Percentiles rank a stretch among this genome's conserved stretches.
These are phyloP conservation scores for Vanderwaltozyma tropicalis DNA, from an alignment of 805 yeast genomes.

Conservation along the genomic window DNA sequence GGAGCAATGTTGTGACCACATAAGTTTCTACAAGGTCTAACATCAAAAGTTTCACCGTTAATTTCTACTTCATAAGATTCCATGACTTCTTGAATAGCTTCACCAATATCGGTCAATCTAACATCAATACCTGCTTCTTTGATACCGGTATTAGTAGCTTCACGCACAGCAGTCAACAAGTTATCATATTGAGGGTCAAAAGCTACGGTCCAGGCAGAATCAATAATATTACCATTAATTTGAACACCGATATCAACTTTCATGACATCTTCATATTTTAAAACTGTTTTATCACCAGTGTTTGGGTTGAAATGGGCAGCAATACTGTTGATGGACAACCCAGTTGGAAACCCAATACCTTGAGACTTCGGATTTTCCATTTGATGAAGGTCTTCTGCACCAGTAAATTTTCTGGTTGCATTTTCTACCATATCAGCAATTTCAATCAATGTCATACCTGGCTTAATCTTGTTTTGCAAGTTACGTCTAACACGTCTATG, in stretches of 20 bases:
- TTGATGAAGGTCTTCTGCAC: constrained; percentile 47
- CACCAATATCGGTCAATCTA: constrained; percentile 89
- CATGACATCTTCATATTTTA: constrained; percentile 84
- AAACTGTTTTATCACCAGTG: constrained; percentile 77
- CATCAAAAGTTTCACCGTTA: constrained; percentile 73
- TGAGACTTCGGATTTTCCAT: constrained; percentile 35
- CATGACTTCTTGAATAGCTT: constrained; percentile 93
- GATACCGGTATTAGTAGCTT: constrained; percentile 89
- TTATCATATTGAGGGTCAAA: constrained; percentile 77
- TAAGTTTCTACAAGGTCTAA: constrained; percentile 82
- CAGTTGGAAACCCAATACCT: constrained; percentile 98
- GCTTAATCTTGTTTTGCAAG: constrained; percentile 62
- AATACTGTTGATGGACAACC: constrained; percentile 80
- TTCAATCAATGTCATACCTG: constrained; percentile 88
- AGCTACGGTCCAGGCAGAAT: constrained; percentile 88
- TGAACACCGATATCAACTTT: constrained; percentile 97
- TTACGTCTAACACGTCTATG: constrained; percentile 84
- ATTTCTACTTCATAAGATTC: constrained; percentile 90
- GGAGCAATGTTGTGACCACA: constrained; percentile 90
- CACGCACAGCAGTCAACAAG: constrained; percentile 74
- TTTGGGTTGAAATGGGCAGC: constrained; percentile 99
- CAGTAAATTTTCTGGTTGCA: constrained; percentile 64
- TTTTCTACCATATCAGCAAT: constrained; percentile 85
- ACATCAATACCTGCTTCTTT: constrained; percentile 93
- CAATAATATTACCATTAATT: constrained; percentile 86